Evolutionary conservation across 495 filamentous ascomycete genomes (phyloP).

Genomic region (Beverwykella pulmonaria): DNA sequence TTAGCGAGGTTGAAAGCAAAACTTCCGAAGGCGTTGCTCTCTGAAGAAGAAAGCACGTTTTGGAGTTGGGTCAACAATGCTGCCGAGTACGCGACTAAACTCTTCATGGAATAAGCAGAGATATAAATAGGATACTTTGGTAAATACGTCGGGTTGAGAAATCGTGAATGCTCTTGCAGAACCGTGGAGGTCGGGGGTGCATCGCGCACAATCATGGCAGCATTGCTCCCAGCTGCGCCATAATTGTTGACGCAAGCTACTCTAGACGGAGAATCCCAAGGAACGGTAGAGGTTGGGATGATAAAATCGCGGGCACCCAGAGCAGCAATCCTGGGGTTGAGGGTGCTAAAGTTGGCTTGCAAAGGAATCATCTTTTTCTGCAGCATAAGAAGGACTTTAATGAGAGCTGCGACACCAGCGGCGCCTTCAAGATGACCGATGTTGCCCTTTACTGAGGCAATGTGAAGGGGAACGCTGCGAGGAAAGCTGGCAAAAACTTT

Average conservation of each 20-base stretch:
- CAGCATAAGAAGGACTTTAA: slow-evolving; percentile 58
- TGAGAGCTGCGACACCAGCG: slow-evolving; percentile 51
- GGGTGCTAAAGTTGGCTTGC: not conserved
- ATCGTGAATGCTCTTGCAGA: not conserved
- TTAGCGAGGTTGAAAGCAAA: not conserved
- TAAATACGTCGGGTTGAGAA: not conserved
- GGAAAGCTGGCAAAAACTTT: not conserved
- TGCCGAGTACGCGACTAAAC: not conserved
- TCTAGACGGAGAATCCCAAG: slow-evolving; percentile 24
- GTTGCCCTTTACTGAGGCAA: slow-evolving; percentile 52
- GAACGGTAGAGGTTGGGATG: not conserved
- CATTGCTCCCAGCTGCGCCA: slow-evolving; percentile 11
- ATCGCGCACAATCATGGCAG: not conserved
- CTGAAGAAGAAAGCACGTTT: not conserved
- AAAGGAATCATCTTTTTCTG: slow-evolving; percentile 23
- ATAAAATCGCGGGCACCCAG: not conserved
- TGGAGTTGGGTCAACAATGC: too few relatives aligned
- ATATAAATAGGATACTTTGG: not conserved
- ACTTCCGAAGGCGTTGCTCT: not conserved
- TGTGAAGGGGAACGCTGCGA: not conserved
- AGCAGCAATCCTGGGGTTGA: slow-evolving; percentile 16
- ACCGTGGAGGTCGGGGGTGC: not conserved
- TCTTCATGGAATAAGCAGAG: not conserved
- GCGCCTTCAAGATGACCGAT: slow-evolving; percentile 57
- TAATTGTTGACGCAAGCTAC: slow-evolving; percentile 3